A percentile compares a stretch with the other conserved stretches of the same genome.
phyloP scores from a whole-genome alignment of 2,329 filamentous ascomycete genomes.

The Colletotrichum gloeosporioides region DNA sequence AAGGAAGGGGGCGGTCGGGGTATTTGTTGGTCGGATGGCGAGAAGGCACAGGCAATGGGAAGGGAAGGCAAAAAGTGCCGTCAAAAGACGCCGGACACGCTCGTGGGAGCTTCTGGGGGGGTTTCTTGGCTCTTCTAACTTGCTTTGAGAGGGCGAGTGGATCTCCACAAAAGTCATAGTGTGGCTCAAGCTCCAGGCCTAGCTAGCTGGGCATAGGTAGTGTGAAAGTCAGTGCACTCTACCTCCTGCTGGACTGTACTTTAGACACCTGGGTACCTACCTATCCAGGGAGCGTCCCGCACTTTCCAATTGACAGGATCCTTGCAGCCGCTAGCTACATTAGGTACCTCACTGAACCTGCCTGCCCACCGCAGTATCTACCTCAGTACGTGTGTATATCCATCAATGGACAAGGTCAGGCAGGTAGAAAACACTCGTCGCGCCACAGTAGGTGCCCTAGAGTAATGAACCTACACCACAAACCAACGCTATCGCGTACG shows the following conservation, averaged over 20 bases:
- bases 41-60: background rate
- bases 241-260: background rate
- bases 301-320: background rate
- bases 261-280: background rate
- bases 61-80: background rate
- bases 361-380: background rate
- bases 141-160: constrained; percentile 3
- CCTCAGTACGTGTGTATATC: background rate
- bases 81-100: background rate
- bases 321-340: background rate
- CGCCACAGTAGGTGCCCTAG: background rate
- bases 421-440: background rate
- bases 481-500: background rate
- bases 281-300: background rate
- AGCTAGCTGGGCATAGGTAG: background rate
- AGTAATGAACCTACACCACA: background rate
- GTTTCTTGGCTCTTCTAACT: constrained; percentile 3
- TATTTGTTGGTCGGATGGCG: constrained; percentile 10
- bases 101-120: constrained; percentile 1
- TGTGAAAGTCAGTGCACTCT: background rate
- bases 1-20: background rate
- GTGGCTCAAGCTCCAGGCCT: constrained; percentile 14
- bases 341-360: background rate
- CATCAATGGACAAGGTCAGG: background rate
- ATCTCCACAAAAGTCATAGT: background rate